These are phyloP conservation scores for Patellifolia procumbens DNA, from an alignment of 179 eudicot species.

Conservation along the genomic window DNA sequence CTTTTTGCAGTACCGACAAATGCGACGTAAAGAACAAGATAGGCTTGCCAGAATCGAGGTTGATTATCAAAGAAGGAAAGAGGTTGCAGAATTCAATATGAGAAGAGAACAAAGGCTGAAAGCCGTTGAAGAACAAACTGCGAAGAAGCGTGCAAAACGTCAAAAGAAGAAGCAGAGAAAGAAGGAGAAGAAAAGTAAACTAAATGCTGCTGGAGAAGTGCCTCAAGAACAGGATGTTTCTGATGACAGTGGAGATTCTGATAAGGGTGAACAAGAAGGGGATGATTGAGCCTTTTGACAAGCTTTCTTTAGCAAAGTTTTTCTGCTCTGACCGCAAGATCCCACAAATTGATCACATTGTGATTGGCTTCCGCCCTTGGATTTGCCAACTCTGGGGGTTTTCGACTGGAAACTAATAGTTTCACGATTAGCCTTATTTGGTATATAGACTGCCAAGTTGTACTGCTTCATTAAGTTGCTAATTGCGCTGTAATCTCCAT, in stretches of 20 bases:
- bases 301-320: neutral
- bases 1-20: slow-evolving; percentile 76
- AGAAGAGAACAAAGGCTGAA: slow-evolving; percentile 79
- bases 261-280: slow-evolving; percentile 36
- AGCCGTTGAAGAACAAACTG: slow-evolving; percentile 87
- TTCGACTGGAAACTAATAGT: neutral
- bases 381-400: neutral
- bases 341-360: neutral
- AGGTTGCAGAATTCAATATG: slow-evolving; percentile 64
- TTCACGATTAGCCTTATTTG: neutral
- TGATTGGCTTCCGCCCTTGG: neutral
- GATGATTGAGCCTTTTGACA: neutral
- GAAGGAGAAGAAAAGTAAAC: slow-evolving; percentile 61
- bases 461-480: neutral
- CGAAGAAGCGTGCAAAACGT: slow-evolving; percentile 86
- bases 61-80: slow-evolving; percentile 74
- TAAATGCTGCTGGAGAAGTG: slow-evolving; percentile 43
- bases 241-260: slow-evolving; percentile 48
- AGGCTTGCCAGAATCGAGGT: slow-evolving; percentile 86
- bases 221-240: slow-evolving; percentile 45
- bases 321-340: neutral
- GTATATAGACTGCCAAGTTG: neutral
- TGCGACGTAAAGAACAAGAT: slow-evolving; percentile 95
- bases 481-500: neutral
- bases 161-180: slow-evolving; percentile 82